A percentile compares a stretch with the other conserved stretches of the same genome.
Evolutionary conservation across 2,329 filamentous ascomycete species (phyloP).

Genomic region (Clonostachys sp.): DNA sequence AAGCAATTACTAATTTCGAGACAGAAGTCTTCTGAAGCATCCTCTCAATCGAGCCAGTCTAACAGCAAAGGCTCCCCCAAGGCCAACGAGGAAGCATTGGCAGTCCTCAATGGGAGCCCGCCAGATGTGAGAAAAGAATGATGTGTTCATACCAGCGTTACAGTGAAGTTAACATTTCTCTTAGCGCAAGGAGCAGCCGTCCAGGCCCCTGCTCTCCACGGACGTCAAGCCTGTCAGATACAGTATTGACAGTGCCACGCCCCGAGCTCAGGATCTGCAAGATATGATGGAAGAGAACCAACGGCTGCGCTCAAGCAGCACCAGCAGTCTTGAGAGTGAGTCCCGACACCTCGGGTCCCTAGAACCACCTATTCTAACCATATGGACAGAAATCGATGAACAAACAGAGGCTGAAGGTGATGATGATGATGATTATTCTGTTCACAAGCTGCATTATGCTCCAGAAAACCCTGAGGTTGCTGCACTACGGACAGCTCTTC

Average conservation of each 20-base stretch:
- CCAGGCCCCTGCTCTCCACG: constrained; percentile 71
- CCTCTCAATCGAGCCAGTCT: constrained; percentile 23
- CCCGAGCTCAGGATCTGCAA: constrained; percentile 76
- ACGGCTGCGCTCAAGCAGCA: constrained; percentile 59
- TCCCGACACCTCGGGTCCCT: constrained; percentile 1
- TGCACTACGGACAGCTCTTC: constrained; percentile 70
- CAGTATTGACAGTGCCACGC: constrained; percentile 67
- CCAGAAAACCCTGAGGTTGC: constrained; percentile 56
- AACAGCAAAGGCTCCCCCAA: constrained; percentile 29
- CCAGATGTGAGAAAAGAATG: constrained; percentile 2
- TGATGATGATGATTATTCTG: constrained; percentile 46
- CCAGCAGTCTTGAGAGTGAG: constrained; percentile 75
- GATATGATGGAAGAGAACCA: constrained; percentile 59
- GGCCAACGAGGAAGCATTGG: constrained; percentile 25
- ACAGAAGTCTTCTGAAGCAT: constrained; percentile 36
- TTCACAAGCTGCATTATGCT: constrained; percentile 31
- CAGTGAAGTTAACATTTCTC: constrained; percentile 6
- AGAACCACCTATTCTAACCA: constrained; percentile 13
- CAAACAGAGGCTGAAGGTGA: constrained; percentile 48
- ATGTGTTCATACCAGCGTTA: constrained; percentile 12
- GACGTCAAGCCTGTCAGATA: constrained; percentile 63
- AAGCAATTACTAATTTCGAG: constrained; percentile 9
- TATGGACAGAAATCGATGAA: constrained; percentile 45
- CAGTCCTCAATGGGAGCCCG: constrained; percentile 9
- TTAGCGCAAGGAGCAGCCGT: constrained; percentile 23